These are phyloP conservation scores for Mortierella sp. DNA, from an alignment of 371 early-diverging fungal genomes.

Conservation along the genomic window DNA sequence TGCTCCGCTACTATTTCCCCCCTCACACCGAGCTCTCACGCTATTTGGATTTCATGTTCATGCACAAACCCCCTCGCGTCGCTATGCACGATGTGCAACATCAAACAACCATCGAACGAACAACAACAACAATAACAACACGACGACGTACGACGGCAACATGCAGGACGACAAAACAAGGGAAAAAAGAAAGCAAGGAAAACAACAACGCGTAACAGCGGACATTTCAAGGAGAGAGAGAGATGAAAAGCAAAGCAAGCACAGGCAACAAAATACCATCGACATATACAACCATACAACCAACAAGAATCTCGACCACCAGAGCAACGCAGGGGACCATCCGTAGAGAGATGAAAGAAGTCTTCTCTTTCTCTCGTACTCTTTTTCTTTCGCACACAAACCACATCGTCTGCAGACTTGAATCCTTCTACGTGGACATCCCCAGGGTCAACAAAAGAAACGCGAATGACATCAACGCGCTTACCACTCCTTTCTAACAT, in stretches of 20 bases:
- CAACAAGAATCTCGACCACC: background rate
- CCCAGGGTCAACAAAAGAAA: background rate
- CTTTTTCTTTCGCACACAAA: background rate
- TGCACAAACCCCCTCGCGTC: background rate
- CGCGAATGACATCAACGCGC: background rate
- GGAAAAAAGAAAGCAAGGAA: background rate
- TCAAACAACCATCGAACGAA: background rate
- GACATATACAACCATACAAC: background rate
- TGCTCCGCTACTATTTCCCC: background rate
- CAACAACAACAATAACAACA: background rate
- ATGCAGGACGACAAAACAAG: background rate
- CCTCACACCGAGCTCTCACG: constrained; percentile 1
- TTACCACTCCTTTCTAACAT: background rate
- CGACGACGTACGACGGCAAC: no score
- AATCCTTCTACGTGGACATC: no score
- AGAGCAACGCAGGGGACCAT: background rate
- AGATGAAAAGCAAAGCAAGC: background rate
- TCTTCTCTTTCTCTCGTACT: background rate
- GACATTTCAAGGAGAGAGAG: background rate
- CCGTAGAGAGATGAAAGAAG: background rate
- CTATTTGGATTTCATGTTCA: background rate
- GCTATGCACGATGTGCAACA: background rate
- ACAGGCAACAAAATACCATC: background rate
- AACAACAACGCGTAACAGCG: background rate
- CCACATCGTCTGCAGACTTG: background rate